Percentiles rank a stretch among this genome's conserved stretches.
These are phyloP conservation scores for Nidula microcarpa DNA, from an alignment of 768 basidiomycete genomes.

Conservation along the genomic window DNA sequence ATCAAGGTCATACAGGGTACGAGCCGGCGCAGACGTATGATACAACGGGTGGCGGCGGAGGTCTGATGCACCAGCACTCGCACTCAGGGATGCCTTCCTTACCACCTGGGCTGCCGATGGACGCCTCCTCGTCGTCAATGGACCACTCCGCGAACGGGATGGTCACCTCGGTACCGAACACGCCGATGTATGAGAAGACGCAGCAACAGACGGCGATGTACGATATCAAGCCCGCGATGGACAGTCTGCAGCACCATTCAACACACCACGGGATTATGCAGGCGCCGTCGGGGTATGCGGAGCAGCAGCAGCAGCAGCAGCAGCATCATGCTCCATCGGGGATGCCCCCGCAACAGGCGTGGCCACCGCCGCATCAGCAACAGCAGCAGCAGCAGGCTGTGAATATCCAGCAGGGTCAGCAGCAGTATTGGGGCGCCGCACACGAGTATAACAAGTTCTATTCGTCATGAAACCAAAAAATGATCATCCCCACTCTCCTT, in stretches of 20 bases:
- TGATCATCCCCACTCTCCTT: too few species aligned
- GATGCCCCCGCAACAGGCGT: neutral
- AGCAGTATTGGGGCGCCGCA: too few species aligned
- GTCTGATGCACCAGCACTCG: conserved; percentile 8
- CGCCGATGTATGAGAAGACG: conserved; percentile 17
- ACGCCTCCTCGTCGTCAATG: conserved; percentile 6
- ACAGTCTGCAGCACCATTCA: conserved; percentile 3
- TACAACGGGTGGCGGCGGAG: conserved; percentile 10
- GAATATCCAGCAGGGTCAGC: too few species aligned
- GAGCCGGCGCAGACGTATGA: neutral
- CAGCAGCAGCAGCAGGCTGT: too few species aligned
- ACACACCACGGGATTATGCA: neutral
- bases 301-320: neutral
- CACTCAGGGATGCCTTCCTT: neutral
- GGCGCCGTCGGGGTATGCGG: neutral
- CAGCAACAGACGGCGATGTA: conserved; percentile 17
- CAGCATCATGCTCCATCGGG: neutral
- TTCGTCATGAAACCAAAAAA: too few species aligned
- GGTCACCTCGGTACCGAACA: conserved; percentile 10
- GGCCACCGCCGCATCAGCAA: neutral
- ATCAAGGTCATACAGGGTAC: conserved; percentile 10
- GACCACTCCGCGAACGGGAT: conserved; percentile 11
- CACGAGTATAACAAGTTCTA: too few species aligned
- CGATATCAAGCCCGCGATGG: conserved; percentile 23
- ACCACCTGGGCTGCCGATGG: neutral